Base-by-base conservation (phyloP, 495 filamentous ascomycete species). In the Eremomyces bilateralis region DNA sequence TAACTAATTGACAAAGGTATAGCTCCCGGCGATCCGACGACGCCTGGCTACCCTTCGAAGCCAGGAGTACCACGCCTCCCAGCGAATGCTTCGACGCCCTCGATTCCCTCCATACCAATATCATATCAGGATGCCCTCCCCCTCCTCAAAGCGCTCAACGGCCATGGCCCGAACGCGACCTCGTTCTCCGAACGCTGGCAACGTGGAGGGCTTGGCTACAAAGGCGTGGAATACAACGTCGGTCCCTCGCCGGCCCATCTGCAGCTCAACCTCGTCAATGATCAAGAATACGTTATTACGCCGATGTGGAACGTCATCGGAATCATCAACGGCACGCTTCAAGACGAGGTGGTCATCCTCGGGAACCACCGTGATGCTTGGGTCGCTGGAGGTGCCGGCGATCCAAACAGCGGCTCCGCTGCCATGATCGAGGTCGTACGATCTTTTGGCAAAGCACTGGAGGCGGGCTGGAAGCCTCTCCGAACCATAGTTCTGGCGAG, bases 311-410 rank as follows among this genome's bases (percentile, higher is more conserved):
- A 97, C 43, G 81, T 88, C 10, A 90, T 97, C 40, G 88, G 88
- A 21, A 62, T 83, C 20, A 83, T 97, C 53, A 92, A 92, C 38
- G 88, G 88, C n/a, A 74, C 69, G 5, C 71, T 92, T 34, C 60
- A 71, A 1, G 73, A 83, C 36, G 85, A 94, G 48, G 83, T 91
- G 8, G 64, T 93, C 31, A 63, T 97, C 4, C 56, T 95, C n/a
- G 90, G 90, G 11, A 95, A 95, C 47, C 88, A 97, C 49, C 74
- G 84, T 11, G 88, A 97, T 57, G 80, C 83, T 0, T 94, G 83
- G 83, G 71, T 90, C 48, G 79, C 76, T 5, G 81, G 83, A 33
- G 56, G 56, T 3, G 54, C 56, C 4, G 56, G 48, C 5, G 56
- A 59, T 39, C 56, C 56, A n/a, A 59, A 59, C 41, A 54, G 50